Evolutionary conservation across 164 flowering plant species (phyloP).

Genomic region (Akebia trifoliata): DNA sequence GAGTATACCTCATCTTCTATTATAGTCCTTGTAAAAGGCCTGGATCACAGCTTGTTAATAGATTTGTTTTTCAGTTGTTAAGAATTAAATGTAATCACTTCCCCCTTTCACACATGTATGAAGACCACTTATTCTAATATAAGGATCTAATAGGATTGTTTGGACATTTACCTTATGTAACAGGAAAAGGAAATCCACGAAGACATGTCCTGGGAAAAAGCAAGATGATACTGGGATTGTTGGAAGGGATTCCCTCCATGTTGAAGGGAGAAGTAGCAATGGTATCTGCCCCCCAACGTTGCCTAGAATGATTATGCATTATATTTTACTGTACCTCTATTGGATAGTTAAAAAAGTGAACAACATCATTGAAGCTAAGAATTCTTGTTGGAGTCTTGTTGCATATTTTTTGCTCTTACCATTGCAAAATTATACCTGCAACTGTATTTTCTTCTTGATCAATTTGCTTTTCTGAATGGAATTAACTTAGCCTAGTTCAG

Average conservation of each 20-base stretch:
- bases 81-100: background rate
- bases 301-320: background rate
- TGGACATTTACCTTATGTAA: slow-evolving; percentile 11
- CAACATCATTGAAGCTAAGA: background rate
- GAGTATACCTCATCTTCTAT: no score
- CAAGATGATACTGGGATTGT: slow-evolving; percentile 80
- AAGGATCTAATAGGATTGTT: slow-evolving; percentile 1
- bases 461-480: background rate
- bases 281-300: slow-evolving; percentile 35
- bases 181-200: slow-evolving; percentile 70
- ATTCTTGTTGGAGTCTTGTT: background rate
- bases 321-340: background rate
- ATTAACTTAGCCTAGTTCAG: background rate
- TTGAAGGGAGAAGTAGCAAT: slow-evolving; percentile 90
- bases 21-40: no score
- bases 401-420: background rate
- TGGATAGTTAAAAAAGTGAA: background rate
- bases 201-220: slow-evolving; percentile 85
- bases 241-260: slow-evolving; percentile 94
- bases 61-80: background rate
- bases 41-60: no score
- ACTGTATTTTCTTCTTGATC: background rate
- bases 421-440: background rate
- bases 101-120: background rate
- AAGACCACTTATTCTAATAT: background rate